Evolutionary conservation across 129 eudicot genomes (phyloP), one percentile per base, ranked within the genome.

Genomic region (Artemisia annua): DNA sequence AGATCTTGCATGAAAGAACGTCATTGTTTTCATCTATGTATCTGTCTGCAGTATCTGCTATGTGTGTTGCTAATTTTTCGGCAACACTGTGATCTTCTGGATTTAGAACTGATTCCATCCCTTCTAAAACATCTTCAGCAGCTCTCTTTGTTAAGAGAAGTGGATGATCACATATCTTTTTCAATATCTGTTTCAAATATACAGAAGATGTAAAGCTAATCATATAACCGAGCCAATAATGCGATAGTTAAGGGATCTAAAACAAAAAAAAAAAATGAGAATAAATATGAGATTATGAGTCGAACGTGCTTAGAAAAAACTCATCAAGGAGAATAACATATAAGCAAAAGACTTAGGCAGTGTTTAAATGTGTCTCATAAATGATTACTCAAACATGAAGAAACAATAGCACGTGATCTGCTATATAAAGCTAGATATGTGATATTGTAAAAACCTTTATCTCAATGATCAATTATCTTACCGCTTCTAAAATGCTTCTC

Each of bases 81-180:
- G 99, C 99, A 35, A 88, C 83, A 15, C 78, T 85, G 35, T 77
- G 90, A 51, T 95, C 97, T 63, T 85, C 96, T 63, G 80, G 82
- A 74, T 81, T 85, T 11, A 83, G 66, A 46, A 66, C 84, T 17
- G 96, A 81, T 75, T 95, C 97, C 97, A 95, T 88, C 52, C 97
- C 97, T 81, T 95, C 99, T 63, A 95, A 67, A 22, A 95, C 88
- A 78, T 95, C 99, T 80, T 90, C 96, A 68, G 97, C 99, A 16
- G 97, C 99, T 86, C 96, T 86, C 62, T 95, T 95, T 67, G 99
- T 95, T 71, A 88, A 69, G 16, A 95, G 86, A 71, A 84, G 84
- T 18, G 99, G 99, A 88, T 95, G 99, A 77, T 95, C 97, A 78
- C 97, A 95, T 76, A 95, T 95, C 84, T 95, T 95, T 71, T 95